Percentiles rank a stretch among this genome's conserved stretches.
Conservation (phyloP, 2,329 filamentous ascomycete species). For the Furcasterigmium furcatum region DNA sequence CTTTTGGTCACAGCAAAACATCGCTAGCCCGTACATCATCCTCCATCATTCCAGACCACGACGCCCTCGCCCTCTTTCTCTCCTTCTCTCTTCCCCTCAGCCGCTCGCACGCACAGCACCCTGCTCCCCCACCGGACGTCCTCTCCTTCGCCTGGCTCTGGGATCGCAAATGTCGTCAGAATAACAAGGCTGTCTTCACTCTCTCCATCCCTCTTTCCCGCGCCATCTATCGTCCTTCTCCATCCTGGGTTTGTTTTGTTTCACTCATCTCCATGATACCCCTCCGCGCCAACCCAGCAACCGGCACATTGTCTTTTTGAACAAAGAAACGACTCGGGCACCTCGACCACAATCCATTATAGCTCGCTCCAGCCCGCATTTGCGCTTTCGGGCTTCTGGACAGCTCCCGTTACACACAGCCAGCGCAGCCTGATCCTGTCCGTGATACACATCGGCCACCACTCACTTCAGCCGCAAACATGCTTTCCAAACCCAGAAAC, state of each 20-base stretch:
- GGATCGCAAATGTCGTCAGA: background rate
- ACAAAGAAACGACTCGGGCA: background rate
- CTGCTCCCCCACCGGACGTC: background rate
- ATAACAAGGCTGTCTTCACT: background rate
- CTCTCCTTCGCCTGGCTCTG: background rate
- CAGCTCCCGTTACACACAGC: too few relatives aligned
- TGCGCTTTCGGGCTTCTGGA: too few relatives aligned
- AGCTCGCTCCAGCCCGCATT: too few relatives aligned
- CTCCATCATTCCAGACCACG: too few relatives aligned
- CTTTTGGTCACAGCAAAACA: too few relatives aligned
- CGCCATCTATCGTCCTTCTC: background rate
- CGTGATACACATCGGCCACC: too few relatives aligned
- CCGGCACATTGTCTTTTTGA: background rate
- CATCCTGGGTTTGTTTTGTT: slow-evolving; percentile 4
- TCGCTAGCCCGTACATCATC: too few relatives aligned
- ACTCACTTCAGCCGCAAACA: background rate
- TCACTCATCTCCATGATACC: slow-evolving; percentile 3
- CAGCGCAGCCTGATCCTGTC: too few relatives aligned
- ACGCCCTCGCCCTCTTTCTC: background rate
- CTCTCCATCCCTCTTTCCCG: background rate
- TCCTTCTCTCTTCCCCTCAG: background rate
- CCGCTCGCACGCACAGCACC: too few relatives aligned
- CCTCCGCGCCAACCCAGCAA: background rate
- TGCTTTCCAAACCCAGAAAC: background rate
- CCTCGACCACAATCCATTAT: background rate